Percentiles rank a stretch among this genome's conserved stretches.
These are phyloP conservation scores for Bruguiera gymnorhiza DNA, from an alignment of 345 rosid genomes.

Conservation along the genomic window DNA sequence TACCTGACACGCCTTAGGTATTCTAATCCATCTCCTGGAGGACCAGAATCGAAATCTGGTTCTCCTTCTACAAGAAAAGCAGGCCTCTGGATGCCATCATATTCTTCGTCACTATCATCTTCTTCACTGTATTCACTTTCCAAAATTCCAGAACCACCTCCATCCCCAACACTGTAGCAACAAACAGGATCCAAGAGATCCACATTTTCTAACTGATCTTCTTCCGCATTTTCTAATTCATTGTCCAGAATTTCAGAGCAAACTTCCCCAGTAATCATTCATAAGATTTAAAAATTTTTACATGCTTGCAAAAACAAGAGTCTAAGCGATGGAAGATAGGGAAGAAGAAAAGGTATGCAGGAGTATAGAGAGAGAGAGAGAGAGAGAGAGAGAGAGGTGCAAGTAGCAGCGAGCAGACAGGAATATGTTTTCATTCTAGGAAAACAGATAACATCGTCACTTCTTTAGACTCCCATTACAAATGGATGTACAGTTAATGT, in stretches of 20 bases:
- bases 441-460: background rate
- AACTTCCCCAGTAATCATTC: conserved; percentile 48
- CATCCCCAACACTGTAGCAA: conserved; percentile 24
- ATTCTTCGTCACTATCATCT: conserved; percentile 57
- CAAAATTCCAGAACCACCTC: conserved; percentile 17
- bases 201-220: conserved; percentile 22
- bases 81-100: conserved; percentile 72
- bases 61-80: conserved; percentile 81
- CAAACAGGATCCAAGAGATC: conserved; percentile 20
- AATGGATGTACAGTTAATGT: conserved; percentile 10
- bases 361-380: background rate
- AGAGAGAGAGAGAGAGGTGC: background rate
- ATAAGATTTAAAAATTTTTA: conserved; percentile 16
- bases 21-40: conserved; percentile 90
- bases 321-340: background rate
- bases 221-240: conserved; percentile 25
- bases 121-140: conserved; percentile 52
- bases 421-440: conserved; percentile 11
- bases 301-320: conserved; percentile 7
- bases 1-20: conserved; percentile 91
- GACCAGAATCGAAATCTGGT: conserved; percentile 85
- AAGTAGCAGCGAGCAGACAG: conserved; percentile 5
- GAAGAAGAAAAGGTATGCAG: background rate
- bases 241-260: conserved; percentile 27
- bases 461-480: background rate